Evolutionary conservation across 371 early-diverging fungal species (phyloP).

Genomic region (Vittaforma corneae): DNA sequence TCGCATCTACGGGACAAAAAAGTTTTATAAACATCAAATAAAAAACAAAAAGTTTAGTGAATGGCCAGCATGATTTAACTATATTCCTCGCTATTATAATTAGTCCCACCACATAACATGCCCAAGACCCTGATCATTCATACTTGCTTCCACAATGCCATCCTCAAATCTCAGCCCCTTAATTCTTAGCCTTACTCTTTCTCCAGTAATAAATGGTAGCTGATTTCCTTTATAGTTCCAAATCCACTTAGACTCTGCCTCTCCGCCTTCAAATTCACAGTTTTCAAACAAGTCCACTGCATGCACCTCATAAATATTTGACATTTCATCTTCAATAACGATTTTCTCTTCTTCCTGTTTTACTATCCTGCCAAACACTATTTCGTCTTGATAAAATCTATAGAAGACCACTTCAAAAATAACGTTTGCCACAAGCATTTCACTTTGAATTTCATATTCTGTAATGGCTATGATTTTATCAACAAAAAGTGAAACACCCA

Average conservation of each 20-base stretch:
- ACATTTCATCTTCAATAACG: constrained; percentile 15
- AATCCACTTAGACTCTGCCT: constrained; percentile 22
- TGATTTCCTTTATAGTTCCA: constrained; percentile 38
- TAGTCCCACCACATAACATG: constrained; percentile 44
- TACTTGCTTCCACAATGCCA: background rate
- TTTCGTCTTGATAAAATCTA: constrained; percentile 39
- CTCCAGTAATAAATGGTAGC: constrained; percentile 21
- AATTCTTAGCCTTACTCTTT: constrained; percentile 31
- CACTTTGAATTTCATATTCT: constrained; percentile 24
- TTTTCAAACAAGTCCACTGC: constrained; percentile 11
- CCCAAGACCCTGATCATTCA: constrained; percentile 37
- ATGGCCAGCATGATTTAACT: background rate
- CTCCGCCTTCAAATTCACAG: constrained; percentile 20
- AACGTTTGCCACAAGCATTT: constrained; percentile 22
- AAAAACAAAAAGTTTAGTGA: background rate
- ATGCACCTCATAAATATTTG: constrained; percentile 11
- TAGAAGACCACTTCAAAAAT: constrained; percentile 34
- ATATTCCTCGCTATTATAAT: background rate
- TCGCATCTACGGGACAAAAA: background rate
- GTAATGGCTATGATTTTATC: constrained; percentile 1
- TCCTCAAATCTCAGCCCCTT: constrained; percentile 1
- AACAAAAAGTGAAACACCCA: constrained; percentile 29
- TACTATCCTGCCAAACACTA: constrained; percentile 23
- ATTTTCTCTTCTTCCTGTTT: constrained; percentile 22
- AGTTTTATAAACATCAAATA: background rate